Base-by-base conservation (phyloP, 352 stramenopile genomes). In the Paralagenidium karlingii region DNA sequence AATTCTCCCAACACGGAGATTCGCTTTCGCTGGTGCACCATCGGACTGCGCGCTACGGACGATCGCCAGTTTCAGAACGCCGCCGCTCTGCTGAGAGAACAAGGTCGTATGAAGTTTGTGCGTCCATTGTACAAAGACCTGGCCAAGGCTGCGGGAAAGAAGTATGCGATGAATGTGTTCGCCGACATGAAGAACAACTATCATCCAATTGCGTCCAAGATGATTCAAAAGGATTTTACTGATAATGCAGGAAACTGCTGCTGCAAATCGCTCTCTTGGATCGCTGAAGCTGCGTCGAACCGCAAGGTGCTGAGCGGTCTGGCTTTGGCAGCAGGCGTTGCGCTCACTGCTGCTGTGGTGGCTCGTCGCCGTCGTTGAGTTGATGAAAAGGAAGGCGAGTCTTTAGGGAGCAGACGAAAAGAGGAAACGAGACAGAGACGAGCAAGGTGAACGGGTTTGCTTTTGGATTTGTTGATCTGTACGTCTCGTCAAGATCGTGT, bases 41-140 rank as follows among this genome's bases (percentile, higher is more conserved):
- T 84, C 43, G 53, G 51, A 26, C 49, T 84, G 34, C 67, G 70
- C 16, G 55, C 70, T 3, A 47, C 58, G 24, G 62, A 80, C 34
- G 38, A 59, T 40, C 60, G 64, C 19, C 22, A 67, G 42, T 36
- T 82, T 16, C 38, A 58, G 19, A 52, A 53, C 24, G 68, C 59
- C 8, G 51, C 62, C 1, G 47, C 51, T 25, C 75, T 84, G 37
- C 39, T 82, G 16, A 60, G 73, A 30, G 70, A 84, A 38, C 70
- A 84, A 37, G 70, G 68, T 27, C 68, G 70, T 32, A 82, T 84
- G 70, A 84, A 84, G 60, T 84, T 74, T 34, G 63, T 81, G 16
- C 67, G 67, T 21, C 70, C 68, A 31, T 56, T 85, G 8, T 82
- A 78, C 44, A 65, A 65, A 8, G 71, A 82, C 28, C 29, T 85